These are phyloP conservation scores for Coemansia sp. DNA, from an alignment of 192 early-diverging fungal genomes.

Conservation along the genomic window DNA sequence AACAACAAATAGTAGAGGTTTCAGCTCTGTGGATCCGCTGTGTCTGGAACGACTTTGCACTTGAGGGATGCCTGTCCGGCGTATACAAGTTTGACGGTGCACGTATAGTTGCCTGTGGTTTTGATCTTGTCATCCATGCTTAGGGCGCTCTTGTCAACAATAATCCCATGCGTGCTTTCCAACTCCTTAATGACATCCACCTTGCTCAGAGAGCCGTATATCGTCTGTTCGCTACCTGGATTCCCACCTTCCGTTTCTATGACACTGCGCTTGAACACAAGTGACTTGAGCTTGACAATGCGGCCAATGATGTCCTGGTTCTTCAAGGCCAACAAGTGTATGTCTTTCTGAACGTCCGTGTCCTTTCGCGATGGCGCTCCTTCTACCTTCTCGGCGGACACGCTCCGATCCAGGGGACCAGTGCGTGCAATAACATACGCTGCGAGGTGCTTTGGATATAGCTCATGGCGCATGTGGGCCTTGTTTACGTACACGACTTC, in stretches of 20 bases:
- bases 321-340: constrained; percentile 37
- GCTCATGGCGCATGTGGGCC: constrained; percentile 50
- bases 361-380: not conserved
- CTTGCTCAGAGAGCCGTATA: constrained; percentile 48
- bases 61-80: constrained; percentile 44
- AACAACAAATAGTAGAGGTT: not conserved
- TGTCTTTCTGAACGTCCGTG: constrained; percentile 11
- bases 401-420: constrained; percentile 42
- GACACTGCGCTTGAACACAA: constrained; percentile 46
- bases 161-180: constrained; percentile 31
- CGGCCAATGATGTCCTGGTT: constrained; percentile 39
- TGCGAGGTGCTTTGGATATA: constrained; percentile 53
- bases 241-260: constrained; percentile 10
- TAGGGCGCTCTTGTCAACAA: constrained; percentile 39
- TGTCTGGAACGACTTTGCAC: constrained; percentile 20
- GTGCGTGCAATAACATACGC: constrained; percentile 36
- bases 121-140: constrained; percentile 54
- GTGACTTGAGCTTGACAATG: constrained; percentile 24
- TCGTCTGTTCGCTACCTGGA: constrained; percentile 17
- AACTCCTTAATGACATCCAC: constrained; percentile 42
- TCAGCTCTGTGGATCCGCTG: not conserved
- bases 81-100: constrained; percentile 48
- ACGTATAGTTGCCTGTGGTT: constrained; percentile 43
- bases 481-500: constrained; percentile 32
- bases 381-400: not conserved